A percentile compares a stretch with the other conserved stretches of the same genome.
Evolutionary conservation across 2,329 filamentous ascomycete genomes (phyloP).

Genomic region (Alternaria gansuensis): DNA sequence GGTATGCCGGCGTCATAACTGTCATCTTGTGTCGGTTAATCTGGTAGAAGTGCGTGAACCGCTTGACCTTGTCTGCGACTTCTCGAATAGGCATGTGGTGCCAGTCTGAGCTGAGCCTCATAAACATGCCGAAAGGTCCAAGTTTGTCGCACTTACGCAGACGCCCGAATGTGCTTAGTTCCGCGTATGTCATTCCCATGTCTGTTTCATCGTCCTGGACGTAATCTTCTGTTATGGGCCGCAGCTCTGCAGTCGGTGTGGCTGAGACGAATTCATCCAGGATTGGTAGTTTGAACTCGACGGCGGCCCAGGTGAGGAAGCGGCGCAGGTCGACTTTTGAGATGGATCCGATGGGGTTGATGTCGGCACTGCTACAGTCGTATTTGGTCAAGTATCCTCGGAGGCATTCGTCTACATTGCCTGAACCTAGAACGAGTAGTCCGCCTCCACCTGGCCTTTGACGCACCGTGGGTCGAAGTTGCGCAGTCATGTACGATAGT

Average conservation of each 20-base stretch:
- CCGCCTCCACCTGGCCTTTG: constrained; percentile 64
- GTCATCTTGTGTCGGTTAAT: constrained; percentile 41
- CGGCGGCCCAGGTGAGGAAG: constrained; percentile 69
- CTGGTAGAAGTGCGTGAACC: constrained; percentile 50
- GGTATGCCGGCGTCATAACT: constrained; percentile 40
- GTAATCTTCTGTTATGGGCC: constrained; percentile 68
- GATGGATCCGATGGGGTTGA: constrained; percentile 68
- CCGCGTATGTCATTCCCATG: constrained; percentile 60
- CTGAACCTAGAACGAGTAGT: constrained; percentile 72
- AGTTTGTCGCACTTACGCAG: constrained; percentile 61
- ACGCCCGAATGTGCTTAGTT: constrained; percentile 61
- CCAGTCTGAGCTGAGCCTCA: constrained; percentile 59
- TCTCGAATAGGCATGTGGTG: constrained; percentile 50
- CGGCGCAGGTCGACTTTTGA: constrained; percentile 74
- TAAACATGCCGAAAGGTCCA: constrained; percentile 60
- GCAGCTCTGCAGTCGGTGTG: constrained; percentile 60
- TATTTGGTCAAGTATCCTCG: constrained; percentile 74
- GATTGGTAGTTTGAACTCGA: constrained; percentile 68
- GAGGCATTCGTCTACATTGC: constrained; percentile 67
- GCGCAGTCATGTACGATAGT: constrained; percentile 59
- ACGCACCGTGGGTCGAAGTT: constrained; percentile 68
- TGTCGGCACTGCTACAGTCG: constrained; percentile 62
- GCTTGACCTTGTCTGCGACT: constrained; percentile 58
- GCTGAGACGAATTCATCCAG: constrained; percentile 69
- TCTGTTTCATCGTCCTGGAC: constrained; percentile 65